Base-by-base conservation (phyloP, 1,284 basidiomycete species). In the Ustilago bromivora region DNA sequence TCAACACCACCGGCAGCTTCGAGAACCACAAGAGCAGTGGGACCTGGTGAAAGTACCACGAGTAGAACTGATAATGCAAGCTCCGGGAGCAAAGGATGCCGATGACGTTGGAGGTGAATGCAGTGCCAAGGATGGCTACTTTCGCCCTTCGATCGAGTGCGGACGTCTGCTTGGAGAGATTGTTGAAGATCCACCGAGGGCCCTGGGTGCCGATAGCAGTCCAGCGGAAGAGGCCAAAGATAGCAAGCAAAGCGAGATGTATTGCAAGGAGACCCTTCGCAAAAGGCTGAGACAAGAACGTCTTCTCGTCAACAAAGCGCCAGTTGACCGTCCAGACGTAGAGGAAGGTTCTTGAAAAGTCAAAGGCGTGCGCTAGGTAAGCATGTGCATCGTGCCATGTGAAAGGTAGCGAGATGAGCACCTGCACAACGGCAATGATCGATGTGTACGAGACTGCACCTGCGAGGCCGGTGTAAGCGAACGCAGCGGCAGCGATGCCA, bases 321-420 rank as follows among this genome's bases (percentile, higher is more conserved):
- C 97, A 99, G 85, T 99, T 99, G 72, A 98, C 96, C 0, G 96
- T 98, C 96, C 96, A 99, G 84, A 94, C 91, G 88, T 94, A 97
- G 41, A 97, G 87, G 88, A 99, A 99, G 13, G 91, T 89, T 13
- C 97, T 91, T 2, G 91, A 91, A 65, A 99, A 89, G 85, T 99
- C 92, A 85, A 97, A 99, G 1, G 97, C 92, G 10, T 90, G 90
- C 12, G 86, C 87, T 46, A 94, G 82, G 87, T 99, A 99, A 17
- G 90, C 88, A 71, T 86, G 78, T 4, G 90, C 88, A 79, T 92
- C 88, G 66, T 90, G 87, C 38, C 88, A 85, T 46, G 97, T 88
- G 88, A 96, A 97, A 1, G 92, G 91, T 1, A 88, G 83, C 0
- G 92, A 94, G 51, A 97, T 87, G 34, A 91, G 70, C 7, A 89